phyloP scores from a whole-genome alignment of 192 early-diverging fungal species.

The Backusella mclennaniae region DNA sequence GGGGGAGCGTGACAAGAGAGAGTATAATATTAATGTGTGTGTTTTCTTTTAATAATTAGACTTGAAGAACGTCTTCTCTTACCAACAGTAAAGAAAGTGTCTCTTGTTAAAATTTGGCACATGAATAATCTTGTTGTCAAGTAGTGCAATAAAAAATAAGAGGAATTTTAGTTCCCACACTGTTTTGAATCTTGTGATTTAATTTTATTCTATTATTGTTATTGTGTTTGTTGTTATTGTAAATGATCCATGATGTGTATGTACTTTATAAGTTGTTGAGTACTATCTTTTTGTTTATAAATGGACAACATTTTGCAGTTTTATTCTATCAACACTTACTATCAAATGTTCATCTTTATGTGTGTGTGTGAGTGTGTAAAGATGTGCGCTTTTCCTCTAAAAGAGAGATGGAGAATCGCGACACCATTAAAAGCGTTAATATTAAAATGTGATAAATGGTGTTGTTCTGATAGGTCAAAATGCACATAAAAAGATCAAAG shows the following conservation, averaged over 20 bases:
- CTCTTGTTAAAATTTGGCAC: not conserved
- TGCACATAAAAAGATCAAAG: not conserved
- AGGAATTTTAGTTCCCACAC: slow-evolving; percentile 1
- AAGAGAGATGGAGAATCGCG: no score
- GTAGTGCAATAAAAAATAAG: not conserved
- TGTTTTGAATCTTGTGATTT: not conserved
- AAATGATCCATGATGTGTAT: not conserved
- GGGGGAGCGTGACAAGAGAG: not conserved
- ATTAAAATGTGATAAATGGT: not conserved
- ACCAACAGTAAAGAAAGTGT: slow-evolving; percentile 59
- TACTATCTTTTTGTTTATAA: no score
- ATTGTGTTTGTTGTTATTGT: not conserved
- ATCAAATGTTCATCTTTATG: no score
- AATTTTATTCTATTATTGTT: not conserved
- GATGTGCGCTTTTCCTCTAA: no score
- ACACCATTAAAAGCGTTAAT: not conserved
- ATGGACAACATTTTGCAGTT: no score
- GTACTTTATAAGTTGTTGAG: not conserved
- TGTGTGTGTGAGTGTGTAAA: no score
- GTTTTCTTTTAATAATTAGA: slow-evolving; percentile 18
- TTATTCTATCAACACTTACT: no score
- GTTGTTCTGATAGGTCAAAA: not conserved
- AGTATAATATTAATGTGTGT: not conserved
- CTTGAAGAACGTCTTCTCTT: slow-evolving; percentile 77
- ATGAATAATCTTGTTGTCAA: not conserved